Percentiles rank a stretch among this genome's conserved stretches.
Evolutionary conservation across 2,329 filamentous ascomycete genomes (phyloP).

Genomic region (Neurospora sp.): DNA sequence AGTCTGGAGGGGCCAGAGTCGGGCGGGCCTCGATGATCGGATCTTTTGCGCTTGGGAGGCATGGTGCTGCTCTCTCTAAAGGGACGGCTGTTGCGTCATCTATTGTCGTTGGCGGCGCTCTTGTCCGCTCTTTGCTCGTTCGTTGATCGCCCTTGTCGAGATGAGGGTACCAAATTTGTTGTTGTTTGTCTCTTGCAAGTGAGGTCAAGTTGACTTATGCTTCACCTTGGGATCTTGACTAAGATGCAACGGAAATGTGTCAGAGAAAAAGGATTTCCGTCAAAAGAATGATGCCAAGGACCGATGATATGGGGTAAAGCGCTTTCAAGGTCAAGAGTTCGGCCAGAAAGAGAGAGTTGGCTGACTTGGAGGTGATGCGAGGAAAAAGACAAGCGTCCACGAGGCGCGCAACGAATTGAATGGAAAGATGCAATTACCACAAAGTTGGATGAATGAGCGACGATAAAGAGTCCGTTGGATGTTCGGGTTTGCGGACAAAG

Average conservation of each 20-base stretch:
- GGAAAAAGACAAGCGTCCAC: not conserved
- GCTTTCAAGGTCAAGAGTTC: not conserved
- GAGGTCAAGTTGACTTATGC: not conserved
- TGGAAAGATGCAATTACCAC: not conserved
- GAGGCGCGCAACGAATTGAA: not conserved
- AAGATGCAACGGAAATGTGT: not conserved
- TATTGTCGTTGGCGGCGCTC: slow-evolving; percentile 8
- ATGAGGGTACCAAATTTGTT: not conserved
- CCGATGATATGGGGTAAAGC: not conserved
- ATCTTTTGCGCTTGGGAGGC: slow-evolving; percentile 52
- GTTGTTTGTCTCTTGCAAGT: not conserved
- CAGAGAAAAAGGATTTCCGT: not conserved
- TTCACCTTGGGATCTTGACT: not conserved
- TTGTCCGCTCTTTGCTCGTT: not conserved
- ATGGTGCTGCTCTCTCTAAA: slow-evolving; percentile 26
- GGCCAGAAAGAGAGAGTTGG: not conserved
- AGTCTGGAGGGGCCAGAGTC: slow-evolving; percentile 41
- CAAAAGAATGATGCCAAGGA: not conserved
- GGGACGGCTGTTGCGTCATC: slow-evolving; percentile 12
- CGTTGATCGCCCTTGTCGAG: not conserved
- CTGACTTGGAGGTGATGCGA: not conserved
- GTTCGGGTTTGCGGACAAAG: not conserved
- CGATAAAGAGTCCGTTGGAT: not conserved
- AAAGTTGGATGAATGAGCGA: not conserved
- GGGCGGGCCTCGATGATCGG: slow-evolving; percentile 34